Base-by-base conservation (phyloP, 352 stramenopile genomes). In the Thraustotheca clavata region DNA sequence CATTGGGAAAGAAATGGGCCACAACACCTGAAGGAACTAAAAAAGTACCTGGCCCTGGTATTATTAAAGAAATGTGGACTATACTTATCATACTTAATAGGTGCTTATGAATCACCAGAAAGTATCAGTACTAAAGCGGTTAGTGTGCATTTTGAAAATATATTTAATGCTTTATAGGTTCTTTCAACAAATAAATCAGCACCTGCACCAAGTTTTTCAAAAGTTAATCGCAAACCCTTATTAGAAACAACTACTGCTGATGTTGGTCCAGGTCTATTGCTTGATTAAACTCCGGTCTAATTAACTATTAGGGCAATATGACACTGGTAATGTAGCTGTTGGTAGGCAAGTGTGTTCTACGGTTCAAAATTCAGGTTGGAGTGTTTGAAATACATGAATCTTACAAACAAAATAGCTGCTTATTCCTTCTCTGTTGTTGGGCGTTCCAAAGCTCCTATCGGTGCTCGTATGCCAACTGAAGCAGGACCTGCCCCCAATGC, bases 1-100 rank as follows among this genome's bases (percentile, higher is more conserved):
- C 81, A 14, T 72, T 91, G 18, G 81, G 81, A 24, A 91, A 89
- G 62, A 88, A 86, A 49, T 91, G 81, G 81, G 70, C 75, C 31
- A 63, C 38, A 2, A 54, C 71, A 24, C 48, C 61, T 8, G 76
- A 72, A 3, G 5, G 22, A 3, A 54, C 70, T 48, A 83, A 82
- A 63, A 88, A 84, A 62, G 73, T 72, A 12, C 81, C 81, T 0
- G 79, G 81, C 0, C 79, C 79, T 11, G 43, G 43, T 52, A 52
- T 31, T n/a, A n/a, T n/a, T n/a, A n/a, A 3, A 14, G 11, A 7
- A 14, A 18, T 3, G 2, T 1, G 43, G 12, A 2, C 18, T 3
- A 24, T 1, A 52, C 12, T 24, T 31, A 24, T 7, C 9, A 1
- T 9, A 27, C n/a, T 4, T 4, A 27, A 24, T 31, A 52, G 79